Base-by-base conservation (phyloP, 2,329 filamentous ascomycete genomes). In the Colletotrichum truncatum region DNA sequence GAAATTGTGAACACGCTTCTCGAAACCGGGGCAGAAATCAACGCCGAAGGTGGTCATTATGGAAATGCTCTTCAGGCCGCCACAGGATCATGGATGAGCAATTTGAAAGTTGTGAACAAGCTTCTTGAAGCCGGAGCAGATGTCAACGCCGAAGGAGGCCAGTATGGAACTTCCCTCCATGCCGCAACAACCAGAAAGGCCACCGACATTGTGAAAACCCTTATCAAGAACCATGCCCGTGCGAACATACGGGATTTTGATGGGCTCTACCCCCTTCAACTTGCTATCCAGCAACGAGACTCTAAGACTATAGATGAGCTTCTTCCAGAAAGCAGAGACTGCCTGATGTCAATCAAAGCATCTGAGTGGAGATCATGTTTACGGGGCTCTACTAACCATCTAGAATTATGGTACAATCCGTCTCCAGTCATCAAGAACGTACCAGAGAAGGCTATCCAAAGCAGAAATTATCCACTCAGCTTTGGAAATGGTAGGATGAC, bases 61-160 rank as follows among this genome's bases (percentile, higher is more conserved):
- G 41, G 41, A 25, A 45, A 25, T 8, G 2, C 3, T 23, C 41
- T 45, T n/a, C 41, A 45, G n/a, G 21, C 41, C 2, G 41, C 41
- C 12, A n/a, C n/a, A n/a, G n/a, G n/a, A n/a, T 3, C 1, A 3
- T n/a, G 9, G 1, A 21, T 16, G 25, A 11, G 41, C 0, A 11
- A n/a, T 4, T 2, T 26, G 8, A 12, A 6, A 1, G 12, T n/a
- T 3, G 41, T 45, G 2, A 12, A 0, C 12, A 4, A 1, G 11
- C 4, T 45, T 21, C 11, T 43, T 18, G 4, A 11, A 2, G 12
- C 11, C 3, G 41, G 41, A 12, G 41, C 41, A 12, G 11, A 45
- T 12, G 41, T 45, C 41, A 45, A 45, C 12, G 41, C 41, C 8
- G 1, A 21, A 45, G 41, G 41, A 3, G 41, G 41, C 1, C 21